Conservation (phyloP, 495 filamentous ascomycete genomes). For the Penicillium nucicola region DNA sequence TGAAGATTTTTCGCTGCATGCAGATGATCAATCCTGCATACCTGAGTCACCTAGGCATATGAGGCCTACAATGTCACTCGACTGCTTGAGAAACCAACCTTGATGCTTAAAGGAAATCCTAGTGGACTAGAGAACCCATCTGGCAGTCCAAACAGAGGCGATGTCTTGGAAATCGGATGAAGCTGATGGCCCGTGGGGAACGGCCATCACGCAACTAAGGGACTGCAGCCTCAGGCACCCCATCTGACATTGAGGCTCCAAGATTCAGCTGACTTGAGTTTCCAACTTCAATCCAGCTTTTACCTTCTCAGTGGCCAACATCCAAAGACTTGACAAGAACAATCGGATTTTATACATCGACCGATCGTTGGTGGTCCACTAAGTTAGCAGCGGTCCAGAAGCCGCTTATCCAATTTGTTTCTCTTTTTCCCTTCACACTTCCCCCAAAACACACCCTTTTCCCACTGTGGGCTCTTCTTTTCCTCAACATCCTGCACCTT, state of each 20-base stretch:
- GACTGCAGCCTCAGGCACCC: background rate
- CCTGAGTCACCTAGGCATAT: background rate
- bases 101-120: background rate
- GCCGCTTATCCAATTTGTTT: slow-evolving; percentile 29
- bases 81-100: background rate
- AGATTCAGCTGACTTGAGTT: background rate
- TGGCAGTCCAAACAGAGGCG: background rate
- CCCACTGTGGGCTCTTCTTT: background rate
- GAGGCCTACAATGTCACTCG: background rate
- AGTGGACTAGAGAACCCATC: too few relatives aligned
- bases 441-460: background rate
- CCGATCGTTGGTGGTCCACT: slow-evolving; percentile 1
- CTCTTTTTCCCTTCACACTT: slow-evolving; percentile 20
- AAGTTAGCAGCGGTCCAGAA: slow-evolving; percentile 2
- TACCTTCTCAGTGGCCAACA: too few relatives aligned
- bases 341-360: too few relatives aligned
- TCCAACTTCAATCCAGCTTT: background rate
- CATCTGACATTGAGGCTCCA: too few relatives aligned
- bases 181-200: slow-evolving; percentile 6
- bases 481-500: background rate
- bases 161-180: background rate
- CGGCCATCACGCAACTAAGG: background rate
- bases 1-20: background rate
- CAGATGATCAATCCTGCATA: slow-evolving; percentile 2
- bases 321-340: too few relatives aligned